phyloP scores from a whole-genome alignment of 148 eudicot genomes.

The Oxyria digyna region DNA sequence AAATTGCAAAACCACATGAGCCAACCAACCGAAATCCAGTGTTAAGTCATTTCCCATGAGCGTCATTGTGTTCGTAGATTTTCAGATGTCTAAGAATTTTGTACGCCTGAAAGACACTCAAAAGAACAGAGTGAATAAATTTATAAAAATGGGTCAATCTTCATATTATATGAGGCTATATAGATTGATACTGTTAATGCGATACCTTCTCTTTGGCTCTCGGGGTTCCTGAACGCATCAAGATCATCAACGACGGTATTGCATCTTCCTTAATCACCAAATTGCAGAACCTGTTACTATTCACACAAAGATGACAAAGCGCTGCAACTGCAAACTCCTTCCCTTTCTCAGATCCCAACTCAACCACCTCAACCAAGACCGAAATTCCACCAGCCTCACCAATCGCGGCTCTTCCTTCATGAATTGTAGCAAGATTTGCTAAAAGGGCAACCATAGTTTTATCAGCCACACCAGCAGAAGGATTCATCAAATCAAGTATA shows the following conservation, averaged over 20 bases:
- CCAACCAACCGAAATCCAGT: constrained; percentile 6
- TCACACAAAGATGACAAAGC: constrained; percentile 47
- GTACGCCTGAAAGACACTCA: constrained; percentile 23
- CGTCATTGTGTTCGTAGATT: constrained; percentile 23
- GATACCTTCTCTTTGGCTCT: constrained; percentile 81
- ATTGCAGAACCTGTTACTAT: constrained; percentile 33
- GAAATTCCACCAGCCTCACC: constrained; percentile 47
- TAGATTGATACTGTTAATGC: background rate
- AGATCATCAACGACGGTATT: constrained; percentile 70
- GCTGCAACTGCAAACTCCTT: constrained; percentile 72
- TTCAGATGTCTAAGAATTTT: constrained; percentile 24
- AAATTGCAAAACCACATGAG: no score
- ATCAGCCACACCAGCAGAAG: constrained; percentile 57
- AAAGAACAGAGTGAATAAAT: background rate
- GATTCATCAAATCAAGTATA: constrained; percentile 56
- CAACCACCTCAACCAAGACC: constrained; percentile 52
- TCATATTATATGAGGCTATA: background rate
- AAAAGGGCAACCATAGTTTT: constrained; percentile 44
- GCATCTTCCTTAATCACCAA: constrained; percentile 53
- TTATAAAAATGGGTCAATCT: background rate
- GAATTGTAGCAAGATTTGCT: constrained; percentile 52
- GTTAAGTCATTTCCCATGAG: constrained; percentile 17
- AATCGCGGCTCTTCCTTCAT: constrained; percentile 44
- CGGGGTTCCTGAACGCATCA: constrained; percentile 74
- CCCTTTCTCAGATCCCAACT: constrained; percentile 58